Conservation (phyloP, 306 rosid genomes). For the Benincasa hispida region DNA sequence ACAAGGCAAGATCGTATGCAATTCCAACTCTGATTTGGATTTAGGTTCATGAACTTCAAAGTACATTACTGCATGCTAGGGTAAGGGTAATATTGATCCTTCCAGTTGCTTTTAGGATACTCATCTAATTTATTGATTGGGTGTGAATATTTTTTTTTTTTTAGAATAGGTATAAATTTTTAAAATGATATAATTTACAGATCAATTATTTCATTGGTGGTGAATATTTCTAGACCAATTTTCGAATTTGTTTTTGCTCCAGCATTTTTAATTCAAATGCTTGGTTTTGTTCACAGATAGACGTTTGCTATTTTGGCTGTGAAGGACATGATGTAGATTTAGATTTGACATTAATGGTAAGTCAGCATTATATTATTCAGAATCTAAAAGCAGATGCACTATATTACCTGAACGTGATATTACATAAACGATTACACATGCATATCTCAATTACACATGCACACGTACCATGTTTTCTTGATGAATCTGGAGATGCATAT, state of each 20-base stretch:
- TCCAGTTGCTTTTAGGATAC: neutral
- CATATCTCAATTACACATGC: neutral
- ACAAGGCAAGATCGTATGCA: neutral
- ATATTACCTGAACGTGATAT: neutral
- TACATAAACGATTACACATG: neutral
- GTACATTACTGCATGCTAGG: neutral
- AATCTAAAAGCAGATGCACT: neutral
- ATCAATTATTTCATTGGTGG: too few relatives aligned
- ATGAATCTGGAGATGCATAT: neutral
- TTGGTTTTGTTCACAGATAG: conserved; percentile 33
- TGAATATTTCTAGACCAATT: neutral
- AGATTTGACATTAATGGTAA: conserved; percentile 33
- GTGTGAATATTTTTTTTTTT: neutral
- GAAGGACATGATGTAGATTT: conserved; percentile 26
- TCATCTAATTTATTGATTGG: neutral
- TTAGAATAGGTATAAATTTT: too few relatives aligned
- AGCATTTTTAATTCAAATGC: neutral
- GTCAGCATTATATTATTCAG: conserved; percentile 22
- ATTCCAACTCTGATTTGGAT: neutral
- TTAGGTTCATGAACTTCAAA: conserved; percentile 5
- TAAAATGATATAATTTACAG: too few relatives aligned
- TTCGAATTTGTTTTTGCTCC: neutral
- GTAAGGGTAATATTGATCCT: neutral
- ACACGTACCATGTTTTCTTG: neutral
- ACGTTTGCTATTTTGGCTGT: conserved; percentile 34